phyloP scores from a whole-genome alignment of 768 basidiomycete genomes.

The Podaxis carcinomalis region DNA sequence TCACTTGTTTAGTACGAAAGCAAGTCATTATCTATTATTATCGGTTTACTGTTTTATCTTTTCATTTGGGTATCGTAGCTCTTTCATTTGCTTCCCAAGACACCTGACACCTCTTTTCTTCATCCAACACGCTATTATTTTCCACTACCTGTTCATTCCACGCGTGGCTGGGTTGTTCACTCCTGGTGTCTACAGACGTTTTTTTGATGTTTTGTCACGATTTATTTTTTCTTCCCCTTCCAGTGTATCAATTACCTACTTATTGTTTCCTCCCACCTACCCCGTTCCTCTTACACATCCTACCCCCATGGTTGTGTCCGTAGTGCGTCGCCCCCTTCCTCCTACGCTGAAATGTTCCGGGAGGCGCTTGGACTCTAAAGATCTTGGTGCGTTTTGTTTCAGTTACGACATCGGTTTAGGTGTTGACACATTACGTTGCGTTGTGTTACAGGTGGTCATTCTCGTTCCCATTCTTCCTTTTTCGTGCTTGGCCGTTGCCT shows the following conservation, averaged over 20 bases:
- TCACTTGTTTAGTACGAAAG: slow-evolving; percentile 10
- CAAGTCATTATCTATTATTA: slow-evolving; percentile 3
- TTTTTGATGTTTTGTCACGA: slow-evolving; percentile 1
- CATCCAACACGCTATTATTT: not conserved
- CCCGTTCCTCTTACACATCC: not conserved
- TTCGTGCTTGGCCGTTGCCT: not conserved
- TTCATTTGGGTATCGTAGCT: slow-evolving; percentile 5
- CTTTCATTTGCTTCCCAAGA: not conserved
- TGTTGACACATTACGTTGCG: not conserved
- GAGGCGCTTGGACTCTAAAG: not conserved
- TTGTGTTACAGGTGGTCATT: not conserved
- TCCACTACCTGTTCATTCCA: not conserved
- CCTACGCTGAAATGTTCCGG: not conserved
- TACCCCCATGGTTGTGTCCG: not conserved
- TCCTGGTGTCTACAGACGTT: slow-evolving; percentile 9
- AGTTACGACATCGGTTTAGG: not conserved
- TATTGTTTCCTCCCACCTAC: not conserved
- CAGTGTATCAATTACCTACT: slow-evolving; percentile 7
- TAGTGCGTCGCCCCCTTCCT: not conserved
- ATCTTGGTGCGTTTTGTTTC: not conserved
- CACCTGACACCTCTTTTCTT: not conserved
- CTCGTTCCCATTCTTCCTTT: not conserved
- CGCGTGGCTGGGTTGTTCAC: not conserved
- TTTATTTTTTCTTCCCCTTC: not conserved
- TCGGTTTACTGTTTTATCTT: slow-evolving; percentile 10